phyloP scores from a whole-genome alignment of 2,329 filamentous ascomycete species.

The Colletotrichum zoysiae region DNA sequence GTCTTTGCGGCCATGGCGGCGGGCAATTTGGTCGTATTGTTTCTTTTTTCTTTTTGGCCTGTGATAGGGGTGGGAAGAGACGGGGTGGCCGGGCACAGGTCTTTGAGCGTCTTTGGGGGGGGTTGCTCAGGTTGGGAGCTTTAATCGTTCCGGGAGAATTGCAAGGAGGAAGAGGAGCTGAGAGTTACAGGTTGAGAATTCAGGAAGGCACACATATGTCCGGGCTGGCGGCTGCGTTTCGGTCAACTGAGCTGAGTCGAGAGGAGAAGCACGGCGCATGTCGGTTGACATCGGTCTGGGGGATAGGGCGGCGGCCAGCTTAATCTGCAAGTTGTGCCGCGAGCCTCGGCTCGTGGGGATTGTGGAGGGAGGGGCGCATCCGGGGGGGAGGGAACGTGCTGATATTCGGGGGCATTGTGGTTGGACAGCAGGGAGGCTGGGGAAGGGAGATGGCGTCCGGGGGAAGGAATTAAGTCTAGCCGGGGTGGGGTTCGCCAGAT shows the following conservation, averaged over 20 bases:
- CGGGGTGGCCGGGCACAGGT: not conserved
- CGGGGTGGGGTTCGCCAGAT: slow-evolving; percentile 8
- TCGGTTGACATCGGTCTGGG: slow-evolving; percentile 38
- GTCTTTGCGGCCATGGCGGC: slow-evolving; percentile 58
- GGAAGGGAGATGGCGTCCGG: slow-evolving; percentile 33
- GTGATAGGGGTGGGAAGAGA: not conserved
- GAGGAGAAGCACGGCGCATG: not conserved
- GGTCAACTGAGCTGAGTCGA: not conserved
- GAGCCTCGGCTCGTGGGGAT: slow-evolving; percentile 38
- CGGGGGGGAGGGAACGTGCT: slow-evolving; percentile 30
- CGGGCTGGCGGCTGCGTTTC: not conserved
- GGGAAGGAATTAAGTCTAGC: not conserved
- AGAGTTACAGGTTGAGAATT: not conserved
- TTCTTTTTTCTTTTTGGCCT: not conserved
- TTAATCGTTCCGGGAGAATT: not conserved
- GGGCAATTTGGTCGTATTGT: slow-evolving; percentile 21
- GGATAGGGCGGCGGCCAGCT: slow-evolving; percentile 13
- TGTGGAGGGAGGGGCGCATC: slow-evolving; percentile 29
- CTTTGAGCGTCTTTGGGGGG: not conserved
- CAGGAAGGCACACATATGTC: not conserved
- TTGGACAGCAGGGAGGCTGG: slow-evolving; percentile 27
- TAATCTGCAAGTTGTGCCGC: slow-evolving; percentile 33
- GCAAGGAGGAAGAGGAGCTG: not conserved
- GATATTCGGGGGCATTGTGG: slow-evolving; percentile 37
- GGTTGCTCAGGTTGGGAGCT: not conserved